Evolutionary conservation across 78 protist species (phyloP).

Genomic region (Isochrysis galbana): DNA sequence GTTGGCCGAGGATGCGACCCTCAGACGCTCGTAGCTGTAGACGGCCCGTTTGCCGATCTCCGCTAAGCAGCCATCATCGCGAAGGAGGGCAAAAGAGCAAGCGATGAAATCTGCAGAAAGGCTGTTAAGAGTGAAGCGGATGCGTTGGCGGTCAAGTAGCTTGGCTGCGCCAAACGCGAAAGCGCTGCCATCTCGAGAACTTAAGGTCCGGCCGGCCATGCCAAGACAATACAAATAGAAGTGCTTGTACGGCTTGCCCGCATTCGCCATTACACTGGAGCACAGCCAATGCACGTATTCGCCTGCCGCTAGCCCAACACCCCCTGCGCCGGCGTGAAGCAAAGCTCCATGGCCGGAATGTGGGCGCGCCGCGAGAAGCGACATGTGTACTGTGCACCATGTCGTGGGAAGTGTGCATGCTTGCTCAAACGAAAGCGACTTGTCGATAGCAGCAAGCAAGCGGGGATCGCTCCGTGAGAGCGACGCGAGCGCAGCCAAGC

Average conservation of each 20-base stretch:
- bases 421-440: neutral
- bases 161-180: neutral
- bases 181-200: neutral
- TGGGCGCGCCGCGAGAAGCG: neutral
- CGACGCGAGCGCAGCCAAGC: neutral
- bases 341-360: neutral
- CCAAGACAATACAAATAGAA: neutral
- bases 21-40: neutral
- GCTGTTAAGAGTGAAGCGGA: neutral
- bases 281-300: neutral
- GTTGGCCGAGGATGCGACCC: neutral
- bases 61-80: neutral
- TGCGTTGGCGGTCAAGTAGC: neutral
- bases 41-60: constrained; percentile 46
- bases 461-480: neutral
- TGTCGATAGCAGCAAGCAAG: neutral
- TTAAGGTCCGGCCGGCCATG: neutral
- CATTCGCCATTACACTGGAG: neutral
- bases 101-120: neutral
- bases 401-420: neutral
- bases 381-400: neutral
- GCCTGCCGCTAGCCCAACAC: neutral
- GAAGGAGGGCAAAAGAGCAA: neutral
- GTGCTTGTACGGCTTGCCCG: neutral
- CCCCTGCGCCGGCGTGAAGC: constrained; percentile 33